A percentile compares a stretch with the other conserved stretches of the same genome.
Evolutionary conservation across 1,284 basidiomycete species (phyloP).

Genomic region (Abortiporus biennis): DNA sequence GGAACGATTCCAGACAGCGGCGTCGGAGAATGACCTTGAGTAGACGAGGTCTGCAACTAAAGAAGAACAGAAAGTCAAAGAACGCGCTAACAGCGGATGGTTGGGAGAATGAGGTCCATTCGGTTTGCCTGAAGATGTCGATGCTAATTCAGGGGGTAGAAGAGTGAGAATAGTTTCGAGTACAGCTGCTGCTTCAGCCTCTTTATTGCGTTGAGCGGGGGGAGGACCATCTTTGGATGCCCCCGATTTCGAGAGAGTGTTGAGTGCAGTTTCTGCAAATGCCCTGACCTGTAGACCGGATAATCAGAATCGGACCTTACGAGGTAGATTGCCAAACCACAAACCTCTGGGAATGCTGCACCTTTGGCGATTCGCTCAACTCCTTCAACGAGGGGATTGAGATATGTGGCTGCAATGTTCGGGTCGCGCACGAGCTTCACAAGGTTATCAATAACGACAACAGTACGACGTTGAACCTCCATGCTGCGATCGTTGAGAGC

Average conservation of each 20-base stretch:
- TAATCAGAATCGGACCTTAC: no score
- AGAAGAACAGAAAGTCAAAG: constrained; percentile 68
- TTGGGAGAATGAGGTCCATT: constrained; percentile 43
- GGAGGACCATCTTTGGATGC: constrained; percentile 69
- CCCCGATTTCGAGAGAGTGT: constrained; percentile 75
- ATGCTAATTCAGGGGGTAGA: constrained; percentile 46
- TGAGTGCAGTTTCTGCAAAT: constrained; percentile 77
- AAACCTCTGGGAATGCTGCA: constrained; percentile 93
- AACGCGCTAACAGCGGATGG: constrained; percentile 41
- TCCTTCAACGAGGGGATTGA: constrained; percentile 86
- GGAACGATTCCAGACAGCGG: constrained; percentile 66
- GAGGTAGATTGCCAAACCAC: constrained; percentile 11
- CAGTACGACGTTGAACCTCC: constrained; percentile 85
- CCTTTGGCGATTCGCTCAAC: constrained; percentile 88
- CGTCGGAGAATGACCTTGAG: constrained; percentile 59
- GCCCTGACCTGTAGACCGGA: constrained; percentile 82
- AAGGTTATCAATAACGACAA: constrained; percentile 94
- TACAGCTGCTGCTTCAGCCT: constrained; percentile 51
- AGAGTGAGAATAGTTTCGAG: constrained; percentile 54
- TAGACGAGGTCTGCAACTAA: constrained; percentile 77
- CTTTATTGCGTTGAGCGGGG: constrained; percentile 60
- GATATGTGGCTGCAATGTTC: constrained; percentile 84
- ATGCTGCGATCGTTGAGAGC: constrained; percentile 95
- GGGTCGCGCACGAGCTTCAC: constrained; percentile 97
- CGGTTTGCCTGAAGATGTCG: constrained; percentile 34